Evolutionary conservation across 176 grass and related monocot genomes (phyloP), one percentile per base, ranked within the genome.

Genomic region (Lolium multiflorum): DNA sequence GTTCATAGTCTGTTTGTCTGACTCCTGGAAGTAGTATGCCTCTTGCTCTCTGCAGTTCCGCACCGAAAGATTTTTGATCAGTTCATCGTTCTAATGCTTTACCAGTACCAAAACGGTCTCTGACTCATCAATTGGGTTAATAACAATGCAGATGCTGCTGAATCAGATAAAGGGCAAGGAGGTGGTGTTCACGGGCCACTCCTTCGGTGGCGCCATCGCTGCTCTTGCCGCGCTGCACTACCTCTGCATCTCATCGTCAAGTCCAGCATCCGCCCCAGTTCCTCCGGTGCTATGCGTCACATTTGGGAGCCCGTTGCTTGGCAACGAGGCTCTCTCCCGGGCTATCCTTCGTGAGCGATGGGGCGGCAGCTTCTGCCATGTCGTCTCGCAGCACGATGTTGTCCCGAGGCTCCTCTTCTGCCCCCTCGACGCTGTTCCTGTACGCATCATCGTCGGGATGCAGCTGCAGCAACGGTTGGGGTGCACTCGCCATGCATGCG

Each of bases 171-270:
- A 38, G 55, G 90, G 93, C 60, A 99, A 97, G 72, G 59, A 87
- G 11, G 97, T 97, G 13, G 87, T 99, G 72, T 94, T 99, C 67
- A 97, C 97, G 0, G 97, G 97, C 68, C 94, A 99, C 77, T 94
- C 92, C 4, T 68, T 99, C 1, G 97, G 97, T 47, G 97, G 97
- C 0, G 57, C 89, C 71, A 69, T 99, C 11, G 94, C 94, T 0
- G 81, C 97, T 35, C 90, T 99, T 0, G 84, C 86, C 4, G 85
- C 94, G 3, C 90, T 99, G 68, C 85, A 94, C 71, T 94, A 90
- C 76, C 92, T 99, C 9, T 94, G 96, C 81, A 89, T 85, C 54
- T 90, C 87, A 16, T 88, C 86, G 10, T 84, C 88, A 39, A 85
- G 69, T 73, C 90, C 89, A 11, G 46, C 50, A 76, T 55, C 46